Evolutionary conservation across 305 asterid species (phyloP).

Genomic region (Coffea humblotiana): DNA sequence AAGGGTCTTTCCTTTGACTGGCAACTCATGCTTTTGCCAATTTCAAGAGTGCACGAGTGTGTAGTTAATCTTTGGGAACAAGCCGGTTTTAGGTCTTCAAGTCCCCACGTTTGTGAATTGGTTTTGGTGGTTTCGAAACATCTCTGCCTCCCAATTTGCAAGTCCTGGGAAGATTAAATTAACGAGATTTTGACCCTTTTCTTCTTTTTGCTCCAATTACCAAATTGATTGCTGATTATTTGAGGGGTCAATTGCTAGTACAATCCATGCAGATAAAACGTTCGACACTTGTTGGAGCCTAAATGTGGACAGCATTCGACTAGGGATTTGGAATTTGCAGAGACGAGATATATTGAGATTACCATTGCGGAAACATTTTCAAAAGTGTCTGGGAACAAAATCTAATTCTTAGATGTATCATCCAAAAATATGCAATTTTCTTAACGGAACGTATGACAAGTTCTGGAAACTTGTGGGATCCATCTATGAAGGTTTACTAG

Average conservation of each 20-base stretch:
- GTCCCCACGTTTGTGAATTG: conserved; percentile 29
- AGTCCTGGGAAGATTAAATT: conserved; percentile 40
- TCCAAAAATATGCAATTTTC: neutral
- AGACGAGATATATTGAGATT: neutral
- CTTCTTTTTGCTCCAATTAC: neutral
- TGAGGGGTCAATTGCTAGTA: neutral
- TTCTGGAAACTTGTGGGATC: too few species aligned
- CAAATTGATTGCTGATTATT: neutral
- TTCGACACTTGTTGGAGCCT: neutral
- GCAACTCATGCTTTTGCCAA: conserved; percentile 37
- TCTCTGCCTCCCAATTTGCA: conserved; percentile 47
- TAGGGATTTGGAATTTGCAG: neutral
- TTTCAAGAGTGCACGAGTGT: conserved; percentile 74
- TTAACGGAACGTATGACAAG: neutral
- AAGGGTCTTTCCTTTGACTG: conserved; percentile 38
- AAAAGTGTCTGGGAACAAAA: neutral
- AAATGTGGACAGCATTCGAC: neutral
- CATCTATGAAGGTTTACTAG: neutral
- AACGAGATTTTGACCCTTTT: neutral
- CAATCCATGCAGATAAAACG: too few species aligned
- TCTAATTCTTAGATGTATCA: neutral
- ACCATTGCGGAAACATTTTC: neutral
- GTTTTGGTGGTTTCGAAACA: conserved; percentile 38
- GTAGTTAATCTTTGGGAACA: conserved; percentile 26
- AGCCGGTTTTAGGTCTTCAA: conserved; percentile 37